Evolutionary conservation across 345 rosid genomes (phyloP), one percentile per base, ranked within the genome.

Genomic region (Ricinus communis): DNA sequence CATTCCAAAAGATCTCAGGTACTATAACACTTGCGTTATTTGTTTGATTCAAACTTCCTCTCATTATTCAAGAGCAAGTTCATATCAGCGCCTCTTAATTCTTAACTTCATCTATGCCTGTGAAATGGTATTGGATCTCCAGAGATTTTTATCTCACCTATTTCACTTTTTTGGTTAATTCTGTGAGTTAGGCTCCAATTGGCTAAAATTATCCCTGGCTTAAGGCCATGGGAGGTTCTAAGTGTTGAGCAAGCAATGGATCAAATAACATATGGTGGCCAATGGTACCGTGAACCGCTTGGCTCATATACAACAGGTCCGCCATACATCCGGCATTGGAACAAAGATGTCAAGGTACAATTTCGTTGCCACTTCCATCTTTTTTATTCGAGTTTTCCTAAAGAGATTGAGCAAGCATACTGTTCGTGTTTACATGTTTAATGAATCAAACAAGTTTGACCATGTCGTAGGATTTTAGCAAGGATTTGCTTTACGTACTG

Each of bases 181-280:
- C 56, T 77, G 31, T 72, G 76, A 16, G 25, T 65, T 76, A 91
- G 97, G 83, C 74, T 65, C 57, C 82, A 81, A 62, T 69, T 91
- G 85, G 85, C 83, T 5, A 85, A 91, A 76, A 71, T 82, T 71
- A 87, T 91, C 71, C 98, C 98, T 33, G 96, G 90, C 45, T 76
- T 93, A 77, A 86, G 98, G 80, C 98, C 97, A n/a, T 91, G 98
- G 98, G 98, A 93, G 81, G 93, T 93, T 77, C 78, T 91, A 67
- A 91, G 94, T 59, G 58, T 90, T 57, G 98, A 91, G 84, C 97
- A 93, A 83, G 98, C 98, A 41, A 93, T 93, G 96, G 94, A 91
- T 81, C 84, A 89, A 74, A 84, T 93, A 51, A 89, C 87, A 27
- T 93, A 87, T 71, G 88, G 87, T 40, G 97, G 97, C 78, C 78